phyloP scores from a whole-genome alignment of 176 grass and related monocot genomes.

The Hordeum marinum region DNA sequence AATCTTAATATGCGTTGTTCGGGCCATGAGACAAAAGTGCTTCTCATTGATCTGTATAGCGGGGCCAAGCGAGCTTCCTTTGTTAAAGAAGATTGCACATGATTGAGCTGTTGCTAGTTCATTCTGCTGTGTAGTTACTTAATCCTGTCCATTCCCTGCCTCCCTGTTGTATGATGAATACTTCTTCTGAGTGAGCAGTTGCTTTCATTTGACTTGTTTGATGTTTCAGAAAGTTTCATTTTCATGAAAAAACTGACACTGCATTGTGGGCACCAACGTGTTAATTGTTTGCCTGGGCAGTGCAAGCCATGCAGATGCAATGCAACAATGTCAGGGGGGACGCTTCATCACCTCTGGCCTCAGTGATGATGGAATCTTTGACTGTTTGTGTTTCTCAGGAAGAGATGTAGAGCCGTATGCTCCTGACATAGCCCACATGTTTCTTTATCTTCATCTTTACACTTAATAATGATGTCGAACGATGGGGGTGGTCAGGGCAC shows the following conservation, averaged over 20 bases:
- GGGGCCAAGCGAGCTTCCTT: not conserved
- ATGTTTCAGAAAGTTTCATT: not conserved
- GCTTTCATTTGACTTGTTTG: not conserved
- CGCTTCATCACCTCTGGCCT: constrained; percentile 1
- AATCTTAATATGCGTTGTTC: not conserved
- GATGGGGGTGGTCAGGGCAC: not conserved
- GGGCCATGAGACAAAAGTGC: not conserved
- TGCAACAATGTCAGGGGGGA: not conserved
- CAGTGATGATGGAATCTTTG: constrained; percentile 38
- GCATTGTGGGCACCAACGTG: constrained; percentile 13
- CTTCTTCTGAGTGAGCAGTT: not conserved
- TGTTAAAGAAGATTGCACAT: constrained; percentile 24
- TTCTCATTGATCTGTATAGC: constrained; percentile 8
- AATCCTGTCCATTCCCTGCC: not conserved
- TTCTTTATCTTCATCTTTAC: constrained; percentile 1
- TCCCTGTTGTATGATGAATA: not conserved
- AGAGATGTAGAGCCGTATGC: not conserved
- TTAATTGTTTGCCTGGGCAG: constrained; percentile 21
- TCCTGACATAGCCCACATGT: constrained; percentile 12
- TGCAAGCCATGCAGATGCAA: constrained; percentile 2
- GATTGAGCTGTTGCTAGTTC: constrained; percentile 5
- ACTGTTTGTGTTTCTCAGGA: constrained; percentile 6
- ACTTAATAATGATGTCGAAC: not conserved
- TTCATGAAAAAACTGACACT: constrained; percentile 1
- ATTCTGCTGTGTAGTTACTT: not conserved